Conservation (phyloP, 805 yeast species). For the Barnettozyma sp. region DNA sequence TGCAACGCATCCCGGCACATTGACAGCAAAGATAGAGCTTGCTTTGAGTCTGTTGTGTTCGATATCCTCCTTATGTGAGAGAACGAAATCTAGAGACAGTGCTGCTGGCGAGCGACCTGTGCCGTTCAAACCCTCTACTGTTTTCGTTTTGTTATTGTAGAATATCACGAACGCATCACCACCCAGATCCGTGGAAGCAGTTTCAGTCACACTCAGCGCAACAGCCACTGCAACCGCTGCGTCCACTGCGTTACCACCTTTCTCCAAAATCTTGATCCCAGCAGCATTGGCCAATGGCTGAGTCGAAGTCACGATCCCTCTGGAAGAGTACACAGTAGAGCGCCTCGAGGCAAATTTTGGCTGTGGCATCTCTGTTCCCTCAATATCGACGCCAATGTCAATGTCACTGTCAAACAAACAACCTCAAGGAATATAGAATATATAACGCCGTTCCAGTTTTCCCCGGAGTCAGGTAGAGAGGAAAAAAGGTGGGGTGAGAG, state of each 20-base stretch:
- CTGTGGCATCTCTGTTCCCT: conserved; percentile 7
- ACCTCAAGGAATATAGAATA: no score
- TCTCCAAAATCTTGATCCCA: conserved; percentile 54
- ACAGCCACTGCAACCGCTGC: conserved; percentile 58
- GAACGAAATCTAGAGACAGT: conserved; percentile 41
- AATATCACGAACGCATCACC: conserved; percentile 63
- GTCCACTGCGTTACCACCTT: conserved; percentile 70
- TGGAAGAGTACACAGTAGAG: conserved; percentile 65
- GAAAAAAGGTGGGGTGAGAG: no score
- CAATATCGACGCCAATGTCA: no score
- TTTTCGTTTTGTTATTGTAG: conserved; percentile 42
- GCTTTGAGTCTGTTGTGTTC: conserved; percentile 43
- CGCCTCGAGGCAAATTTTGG: conserved; percentile 47
- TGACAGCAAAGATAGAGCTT: conserved; percentile 51
- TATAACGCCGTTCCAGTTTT: no score
- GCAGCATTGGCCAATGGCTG: conserved; percentile 77
- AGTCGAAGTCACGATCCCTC: conserved; percentile 67
- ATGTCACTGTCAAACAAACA: no score
- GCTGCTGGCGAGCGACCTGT: conserved; percentile 61
- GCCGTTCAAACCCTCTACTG: conserved; percentile 65
- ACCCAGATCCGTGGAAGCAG: conserved; percentile 57
- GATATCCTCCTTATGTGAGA: conserved; percentile 32
- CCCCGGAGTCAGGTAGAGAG: no score
- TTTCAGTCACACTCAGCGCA: conserved; percentile 48
- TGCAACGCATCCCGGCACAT: conserved; percentile 76